These are phyloP conservation scores for Candida pseudoviswanathii DNA, from an alignment of 1,139 yeast species.

Conservation along the genomic window DNA sequence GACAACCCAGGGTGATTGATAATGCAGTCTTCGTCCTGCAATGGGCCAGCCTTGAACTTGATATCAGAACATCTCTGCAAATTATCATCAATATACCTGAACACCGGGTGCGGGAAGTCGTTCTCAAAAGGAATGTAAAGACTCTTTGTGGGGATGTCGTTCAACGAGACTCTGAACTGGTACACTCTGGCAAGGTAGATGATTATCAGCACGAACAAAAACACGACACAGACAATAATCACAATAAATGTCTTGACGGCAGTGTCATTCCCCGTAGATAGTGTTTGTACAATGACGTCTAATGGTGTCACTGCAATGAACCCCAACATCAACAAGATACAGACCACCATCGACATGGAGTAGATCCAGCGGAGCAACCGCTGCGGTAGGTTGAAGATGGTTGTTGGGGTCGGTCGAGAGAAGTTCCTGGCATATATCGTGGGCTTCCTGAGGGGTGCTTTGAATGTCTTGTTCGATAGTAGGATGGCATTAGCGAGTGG, in stretches of 20 bases:
- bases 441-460: constrained; percentile 8
- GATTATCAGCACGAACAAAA: constrained; percentile 50
- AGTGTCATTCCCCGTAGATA: constrained; percentile 49
- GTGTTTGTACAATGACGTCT: constrained; percentile 73
- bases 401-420: constrained; percentile 7
- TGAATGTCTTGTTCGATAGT: not conserved
- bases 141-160: constrained; percentile 71
- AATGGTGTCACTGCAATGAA: constrained; percentile 69
- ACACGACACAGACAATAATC: constrained; percentile 67
- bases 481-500: not conserved
- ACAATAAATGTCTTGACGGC: constrained; percentile 75
- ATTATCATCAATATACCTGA: constrained; percentile 38
- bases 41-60: constrained; percentile 53
- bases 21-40: constrained; percentile 30
- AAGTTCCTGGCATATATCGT: constrained; percentile 9
- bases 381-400: constrained; percentile 32
- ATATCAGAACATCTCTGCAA: constrained; percentile 49
- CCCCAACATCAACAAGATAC: constrained; percentile 52
- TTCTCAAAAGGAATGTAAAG: constrained; percentile 66
- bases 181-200: constrained; percentile 59
- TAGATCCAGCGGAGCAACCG: constrained; percentile 53
- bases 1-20: constrained; percentile 69
- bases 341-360: constrained; percentile 54
- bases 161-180: constrained; percentile 57
- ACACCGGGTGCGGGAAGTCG: constrained; percentile 60